Evolutionary conservation across 148 eudicot genomes (phyloP).

Genomic region (Rhododendron williamsianum): DNA sequence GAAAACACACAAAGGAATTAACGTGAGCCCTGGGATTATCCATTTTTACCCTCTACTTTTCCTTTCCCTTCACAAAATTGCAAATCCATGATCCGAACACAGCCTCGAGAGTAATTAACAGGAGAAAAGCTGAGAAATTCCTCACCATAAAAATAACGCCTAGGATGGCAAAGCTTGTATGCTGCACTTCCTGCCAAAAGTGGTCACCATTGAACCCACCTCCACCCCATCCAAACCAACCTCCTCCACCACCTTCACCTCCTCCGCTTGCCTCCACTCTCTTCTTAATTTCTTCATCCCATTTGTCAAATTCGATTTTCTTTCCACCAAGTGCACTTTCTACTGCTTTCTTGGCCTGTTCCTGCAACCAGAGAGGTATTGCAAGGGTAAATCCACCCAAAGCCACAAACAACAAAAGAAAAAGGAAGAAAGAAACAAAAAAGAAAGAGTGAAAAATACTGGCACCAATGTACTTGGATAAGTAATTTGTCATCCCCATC

Average conservation of each 20-base stretch:
- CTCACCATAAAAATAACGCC: constrained; percentile 55
- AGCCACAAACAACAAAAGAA: no score
- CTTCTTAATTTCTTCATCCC: constrained; percentile 76
- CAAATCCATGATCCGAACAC: background rate
- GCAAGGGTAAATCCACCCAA: background rate
- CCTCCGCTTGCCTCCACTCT: constrained; percentile 70
- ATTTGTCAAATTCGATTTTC: constrained; percentile 67
- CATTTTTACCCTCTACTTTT: background rate
- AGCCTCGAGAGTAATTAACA: background rate
- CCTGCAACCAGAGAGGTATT: constrained; percentile 30
- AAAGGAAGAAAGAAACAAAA: background rate
- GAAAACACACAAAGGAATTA: background rate
- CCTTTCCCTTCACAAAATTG: background rate
- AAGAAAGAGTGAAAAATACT: background rate
- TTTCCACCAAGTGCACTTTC: constrained; percentile 84
- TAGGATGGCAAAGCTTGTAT: constrained; percentile 51
- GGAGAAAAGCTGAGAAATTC: background rate
- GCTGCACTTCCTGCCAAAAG: constrained; percentile 92
- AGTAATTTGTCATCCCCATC: background rate
- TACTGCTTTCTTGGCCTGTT: constrained; percentile 85
- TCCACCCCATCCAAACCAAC: constrained; percentile 77
- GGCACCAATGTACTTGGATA: background rate
- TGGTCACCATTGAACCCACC: constrained; percentile 60
- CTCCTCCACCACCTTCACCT: constrained; percentile 67
- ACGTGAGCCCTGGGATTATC: background rate